phyloP scores from a whole-genome alignment of 805 yeast genomes.

The Starmerella tilneyi region DNA sequence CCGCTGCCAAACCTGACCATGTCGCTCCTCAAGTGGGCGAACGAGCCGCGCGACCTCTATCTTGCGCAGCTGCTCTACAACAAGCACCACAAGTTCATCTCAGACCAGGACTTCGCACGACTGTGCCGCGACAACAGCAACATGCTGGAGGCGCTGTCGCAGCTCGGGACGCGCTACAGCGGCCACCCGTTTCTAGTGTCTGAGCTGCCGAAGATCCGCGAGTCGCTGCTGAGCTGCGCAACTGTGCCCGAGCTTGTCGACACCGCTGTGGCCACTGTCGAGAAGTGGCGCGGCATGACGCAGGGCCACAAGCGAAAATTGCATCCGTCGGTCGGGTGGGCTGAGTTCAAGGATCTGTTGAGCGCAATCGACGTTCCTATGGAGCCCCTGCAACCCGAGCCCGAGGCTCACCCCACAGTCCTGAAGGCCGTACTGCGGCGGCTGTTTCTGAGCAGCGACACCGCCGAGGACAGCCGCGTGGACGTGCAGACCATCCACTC shows the following conservation, averaged over 20 bases:
- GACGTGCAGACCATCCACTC: slow-evolving; percentile 18
- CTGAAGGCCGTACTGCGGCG: slow-evolving; percentile 3
- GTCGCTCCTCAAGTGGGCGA: slow-evolving; percentile 17
- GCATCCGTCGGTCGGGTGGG: not conserved
- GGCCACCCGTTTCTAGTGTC: not conserved
- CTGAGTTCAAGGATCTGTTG: not conserved
- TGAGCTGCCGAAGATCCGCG: slow-evolving; percentile 7
- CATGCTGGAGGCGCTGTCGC: not conserved
- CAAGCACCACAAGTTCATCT: slow-evolving; percentile 4
- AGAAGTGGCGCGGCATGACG: not conserved
- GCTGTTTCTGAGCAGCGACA: not conserved
- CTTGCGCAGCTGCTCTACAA: slow-evolving; percentile 16
- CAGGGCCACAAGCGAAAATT: not conserved
- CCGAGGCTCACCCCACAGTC: slow-evolving; percentile 1
- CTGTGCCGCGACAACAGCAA: not conserved
- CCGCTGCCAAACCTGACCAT: slow-evolving; percentile 13
- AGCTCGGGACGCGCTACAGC: not conserved
- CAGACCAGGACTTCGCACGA: not conserved
- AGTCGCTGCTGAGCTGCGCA: not conserved
- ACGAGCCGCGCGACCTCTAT: slow-evolving; percentile 14
- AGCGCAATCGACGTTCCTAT: not conserved
- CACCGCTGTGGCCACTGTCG: not conserved
- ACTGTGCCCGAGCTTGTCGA: not conserved
- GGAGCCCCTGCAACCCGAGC: not conserved
- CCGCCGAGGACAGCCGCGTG: slow-evolving; percentile 7